phyloP scores from a whole-genome alignment of 23 red algal genomes.

The Agarophyton chilense region DNA sequence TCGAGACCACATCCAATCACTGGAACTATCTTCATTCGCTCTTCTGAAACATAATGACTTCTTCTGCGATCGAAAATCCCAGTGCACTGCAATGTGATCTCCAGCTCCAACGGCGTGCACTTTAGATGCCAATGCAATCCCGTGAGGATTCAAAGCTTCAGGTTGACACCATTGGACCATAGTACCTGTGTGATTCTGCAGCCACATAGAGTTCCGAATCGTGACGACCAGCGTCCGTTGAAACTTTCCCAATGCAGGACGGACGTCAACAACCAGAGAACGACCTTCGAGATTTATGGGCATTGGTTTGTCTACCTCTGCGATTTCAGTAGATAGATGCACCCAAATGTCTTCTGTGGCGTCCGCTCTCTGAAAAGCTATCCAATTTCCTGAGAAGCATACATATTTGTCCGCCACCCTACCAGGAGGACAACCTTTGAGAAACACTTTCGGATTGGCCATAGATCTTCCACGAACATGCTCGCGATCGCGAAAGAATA shows the following conservation, averaged over 20 bases:
- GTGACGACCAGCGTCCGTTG: constrained; percentile 70
- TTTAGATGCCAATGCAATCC: constrained; percentile 66
- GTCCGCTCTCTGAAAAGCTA: constrained; percentile 75
- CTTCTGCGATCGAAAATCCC: constrained; percentile 64
- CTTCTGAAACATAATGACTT: constrained; percentile 72
- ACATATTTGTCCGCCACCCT: constrained; percentile 59
- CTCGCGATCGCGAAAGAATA: constrained; percentile 55
- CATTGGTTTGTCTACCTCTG: constrained; percentile 78
- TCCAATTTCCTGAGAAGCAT: constrained; percentile 72
- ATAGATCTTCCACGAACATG: constrained; percentile 12
- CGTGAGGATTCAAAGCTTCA: constrained; percentile 52
- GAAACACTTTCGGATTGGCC: constrained; percentile 52
- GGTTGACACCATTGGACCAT: constrained; percentile 88
- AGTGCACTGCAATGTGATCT: constrained; percentile 64
- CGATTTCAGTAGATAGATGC: constrained; percentile 51
- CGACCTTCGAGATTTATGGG: constrained; percentile 52
- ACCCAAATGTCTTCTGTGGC: constrained; percentile 77
- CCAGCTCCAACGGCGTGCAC: constrained; percentile 71
- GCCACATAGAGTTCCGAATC: constrained; percentile 64
- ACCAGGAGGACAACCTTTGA: constrained; percentile 54
- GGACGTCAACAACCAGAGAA: constrained; percentile 73
- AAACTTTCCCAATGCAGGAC: constrained; percentile 70
- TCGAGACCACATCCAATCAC: constrained; percentile 84
- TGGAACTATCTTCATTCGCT: constrained; percentile 52
- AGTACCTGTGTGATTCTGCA: constrained; percentile 73